These are phyloP conservation scores for Neodidymelliopsis sp. DNA, from an alignment of 2,329 filamentous ascomycete genomes.

Conservation along the genomic window DNA sequence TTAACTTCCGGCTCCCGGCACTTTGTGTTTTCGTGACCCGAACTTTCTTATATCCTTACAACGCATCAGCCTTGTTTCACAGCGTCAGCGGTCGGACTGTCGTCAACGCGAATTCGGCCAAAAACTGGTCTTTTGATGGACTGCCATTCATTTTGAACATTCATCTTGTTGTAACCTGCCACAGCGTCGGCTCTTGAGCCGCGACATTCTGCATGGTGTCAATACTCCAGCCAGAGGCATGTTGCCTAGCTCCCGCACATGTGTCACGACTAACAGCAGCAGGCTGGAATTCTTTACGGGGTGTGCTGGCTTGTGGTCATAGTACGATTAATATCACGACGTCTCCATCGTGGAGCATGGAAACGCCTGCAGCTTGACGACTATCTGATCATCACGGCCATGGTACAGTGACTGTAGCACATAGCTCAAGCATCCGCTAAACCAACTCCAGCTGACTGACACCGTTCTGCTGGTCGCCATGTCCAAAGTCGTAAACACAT, in stretches of 20 bases:
- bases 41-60: constrained; percentile 3
- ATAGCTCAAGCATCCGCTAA: constrained; percentile 9
- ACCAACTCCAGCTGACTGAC: constrained; percentile 34
- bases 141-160: background rate
- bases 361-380: constrained; percentile 46
- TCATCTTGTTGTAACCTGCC: constrained; percentile 3
- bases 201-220: constrained; percentile 28
- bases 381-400: constrained; percentile 45
- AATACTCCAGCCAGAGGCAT: constrained; percentile 40
- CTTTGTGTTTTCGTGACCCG: constrained; percentile 8
- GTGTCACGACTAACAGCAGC: constrained; percentile 3
- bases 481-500: constrained; percentile 41
- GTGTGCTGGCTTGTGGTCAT: constrained; percentile 46
- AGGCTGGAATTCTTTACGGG: constrained; percentile 42
- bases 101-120: constrained; percentile 4
- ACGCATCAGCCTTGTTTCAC: constrained; percentile 16
- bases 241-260: background rate
- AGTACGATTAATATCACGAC: constrained; percentile 38
- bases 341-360: constrained; percentile 43
- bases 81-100: background rate
- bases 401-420: constrained; percentile 31
- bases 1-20: background rate
- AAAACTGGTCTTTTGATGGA: constrained; percentile 8
- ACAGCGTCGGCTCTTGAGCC: constrained; percentile 14
- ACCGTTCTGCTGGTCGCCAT: constrained; percentile 45